Evolutionary conservation across 2,329 filamentous ascomycete species (phyloP).

Genomic region (Fulvia fulva): DNA sequence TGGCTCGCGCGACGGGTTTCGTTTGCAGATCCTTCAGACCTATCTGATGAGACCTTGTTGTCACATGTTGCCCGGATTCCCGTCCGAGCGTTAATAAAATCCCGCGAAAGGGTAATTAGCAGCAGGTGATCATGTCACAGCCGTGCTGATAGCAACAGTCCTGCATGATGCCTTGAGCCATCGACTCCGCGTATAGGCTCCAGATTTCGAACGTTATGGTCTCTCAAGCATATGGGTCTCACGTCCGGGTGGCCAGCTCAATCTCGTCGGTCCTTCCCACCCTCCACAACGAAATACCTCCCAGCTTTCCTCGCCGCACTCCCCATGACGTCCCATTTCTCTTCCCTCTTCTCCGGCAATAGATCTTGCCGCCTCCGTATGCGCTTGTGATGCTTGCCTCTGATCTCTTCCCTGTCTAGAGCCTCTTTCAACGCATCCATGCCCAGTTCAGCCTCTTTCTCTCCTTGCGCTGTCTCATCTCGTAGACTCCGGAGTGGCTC

Average conservation of each 20-base stretch:
- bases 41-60: neutral
- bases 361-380: constrained; percentile 47
- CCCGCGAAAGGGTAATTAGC: no score
- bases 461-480: constrained; percentile 65
- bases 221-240: neutral
- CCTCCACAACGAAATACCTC: constrained; percentile 74
- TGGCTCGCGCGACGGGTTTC: neutral
- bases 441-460: constrained; percentile 56
- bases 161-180: neutral
- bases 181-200: neutral
- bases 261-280: constrained; percentile 41
- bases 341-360: constrained; percentile 43
- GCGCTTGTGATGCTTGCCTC: constrained; percentile 52
- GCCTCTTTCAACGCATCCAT: constrained; percentile 55
- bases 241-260: neutral
- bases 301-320: constrained; percentile 64
- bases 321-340: constrained; percentile 68
- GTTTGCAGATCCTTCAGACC: neutral
- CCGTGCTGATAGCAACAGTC: neutral
- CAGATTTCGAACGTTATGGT: neutral
- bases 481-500: constrained; percentile 73
- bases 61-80: neutral
- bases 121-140: neutral
- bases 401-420: constrained; percentile 57
- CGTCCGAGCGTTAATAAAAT: neutral